These are phyloP conservation scores for Cucurbita maxima DNA, from an alignment of 306 rosid species.

Conservation along the genomic window DNA sequence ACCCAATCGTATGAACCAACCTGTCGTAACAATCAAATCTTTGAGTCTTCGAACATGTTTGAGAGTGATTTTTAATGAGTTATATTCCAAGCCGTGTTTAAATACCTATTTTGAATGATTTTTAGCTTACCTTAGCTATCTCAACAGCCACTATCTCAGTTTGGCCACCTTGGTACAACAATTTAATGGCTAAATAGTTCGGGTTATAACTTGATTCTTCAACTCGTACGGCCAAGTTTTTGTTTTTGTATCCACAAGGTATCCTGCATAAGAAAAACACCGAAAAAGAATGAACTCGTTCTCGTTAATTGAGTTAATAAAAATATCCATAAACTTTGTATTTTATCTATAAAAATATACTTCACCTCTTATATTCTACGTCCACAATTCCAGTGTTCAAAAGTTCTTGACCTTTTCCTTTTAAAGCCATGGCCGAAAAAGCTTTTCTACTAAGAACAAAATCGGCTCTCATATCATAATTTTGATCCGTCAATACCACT, in stretches of 20 bases:
- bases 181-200: not conserved
- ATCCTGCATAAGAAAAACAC: not conserved
- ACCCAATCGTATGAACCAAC: not conserved
- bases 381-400: not conserved
- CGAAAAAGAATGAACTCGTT: not conserved
- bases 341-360: too few relatives aligned
- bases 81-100: too few relatives aligned
- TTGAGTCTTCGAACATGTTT: not conserved
- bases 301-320: too few relatives aligned
- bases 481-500: not conserved
- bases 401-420: not conserved
- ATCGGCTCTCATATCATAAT: not conserved
- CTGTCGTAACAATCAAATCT: not conserved
- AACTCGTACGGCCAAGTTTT: not conserved
- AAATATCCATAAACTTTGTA: too few relatives aligned
- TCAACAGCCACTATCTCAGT: not conserved
- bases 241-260: not conserved
- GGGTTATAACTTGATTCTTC: not conserved
- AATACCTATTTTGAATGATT: not conserved
- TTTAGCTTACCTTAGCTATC: not conserved
- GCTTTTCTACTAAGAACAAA: not conserved
- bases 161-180: not conserved
- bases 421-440: not conserved
- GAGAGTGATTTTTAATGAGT: not conserved
- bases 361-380: not conserved